phyloP scores from a whole-genome alignment of 306 rosid genomes.

The Vigna nakashimae region DNA sequence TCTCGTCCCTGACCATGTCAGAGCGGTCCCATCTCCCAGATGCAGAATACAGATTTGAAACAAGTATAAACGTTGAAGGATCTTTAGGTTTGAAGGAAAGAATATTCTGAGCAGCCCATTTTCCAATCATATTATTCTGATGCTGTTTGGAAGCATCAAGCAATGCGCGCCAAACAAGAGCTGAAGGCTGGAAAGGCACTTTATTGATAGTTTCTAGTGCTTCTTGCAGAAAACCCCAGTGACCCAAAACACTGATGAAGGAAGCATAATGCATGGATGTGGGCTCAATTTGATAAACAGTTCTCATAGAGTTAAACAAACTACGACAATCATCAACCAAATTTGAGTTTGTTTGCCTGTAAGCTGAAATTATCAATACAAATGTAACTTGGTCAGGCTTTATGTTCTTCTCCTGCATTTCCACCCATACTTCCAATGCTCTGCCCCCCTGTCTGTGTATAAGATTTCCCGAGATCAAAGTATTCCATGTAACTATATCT shows the following conservation, averaged over 20 bases:
- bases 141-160: conserved; percentile 76
- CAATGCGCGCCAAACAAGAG: conserved; percentile 82
- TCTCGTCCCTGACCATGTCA: conserved; percentile 68
- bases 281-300: conserved; percentile 60
- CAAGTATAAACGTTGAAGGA: conserved; percentile 73
- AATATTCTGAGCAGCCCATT: conserved; percentile 61
- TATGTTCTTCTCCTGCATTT: conserved; percentile 71
- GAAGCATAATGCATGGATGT: conserved; percentile 74
- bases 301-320: conserved; percentile 69
- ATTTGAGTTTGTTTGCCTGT: conserved; percentile 63
- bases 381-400: conserved; percentile 69
- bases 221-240: conserved; percentile 83
- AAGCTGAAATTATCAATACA: conserved; percentile 77
- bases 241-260: conserved; percentile 83
- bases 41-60: conserved; percentile 86
- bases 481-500: conserved; percentile 83
- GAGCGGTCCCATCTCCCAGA: conserved; percentile 90
- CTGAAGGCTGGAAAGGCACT: conserved; percentile 69
- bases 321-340: conserved; percentile 68
- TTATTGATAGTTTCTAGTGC: conserved; percentile 70
- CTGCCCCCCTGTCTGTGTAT: conserved; percentile 75
- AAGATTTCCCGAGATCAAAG: conserved; percentile 76
- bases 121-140: conserved; percentile 61
- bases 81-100: conserved; percentile 74
- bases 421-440: conserved; percentile 71